phyloP scores from a whole-genome alignment of 495 filamentous ascomycete species.

The Penicillium odoratum region DNA sequence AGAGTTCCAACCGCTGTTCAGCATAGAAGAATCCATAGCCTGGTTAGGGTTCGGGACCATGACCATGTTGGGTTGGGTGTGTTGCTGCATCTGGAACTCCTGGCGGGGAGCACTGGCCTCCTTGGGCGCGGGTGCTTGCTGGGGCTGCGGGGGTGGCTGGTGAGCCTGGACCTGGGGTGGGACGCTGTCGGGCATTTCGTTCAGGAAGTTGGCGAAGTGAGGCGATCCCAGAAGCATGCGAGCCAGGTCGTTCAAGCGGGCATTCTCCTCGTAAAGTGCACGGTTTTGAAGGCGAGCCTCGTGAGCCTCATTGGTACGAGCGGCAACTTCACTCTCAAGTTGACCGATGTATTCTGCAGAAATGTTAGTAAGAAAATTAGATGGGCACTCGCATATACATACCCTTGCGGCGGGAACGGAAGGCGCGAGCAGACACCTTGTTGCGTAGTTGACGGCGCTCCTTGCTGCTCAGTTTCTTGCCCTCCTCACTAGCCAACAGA shows the following conservation, averaged over 20 bases:
- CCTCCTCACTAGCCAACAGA: constrained; percentile 89
- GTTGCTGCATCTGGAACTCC: constrained; percentile 59
- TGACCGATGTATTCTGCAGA: constrained; percentile 85
- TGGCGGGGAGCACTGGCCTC: constrained; percentile 62
- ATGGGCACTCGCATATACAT: constrained; percentile 30
- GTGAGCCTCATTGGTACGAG: constrained; percentile 67
- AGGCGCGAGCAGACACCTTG: constrained; percentile 96
- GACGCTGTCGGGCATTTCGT: constrained; percentile 61
- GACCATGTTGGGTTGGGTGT: constrained; percentile 64
- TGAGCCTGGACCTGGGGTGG: constrained; percentile 39
- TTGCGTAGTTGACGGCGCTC: constrained; percentile 92
- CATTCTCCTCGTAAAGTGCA: constrained; percentile 75
- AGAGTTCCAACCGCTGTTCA: constrained; percentile 36
- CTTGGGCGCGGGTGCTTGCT: constrained; percentile 52
- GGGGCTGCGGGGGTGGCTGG: constrained; percentile 38
- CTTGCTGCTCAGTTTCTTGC: constrained; percentile 94
- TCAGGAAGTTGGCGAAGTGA: constrained; percentile 80
- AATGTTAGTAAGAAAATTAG: constrained; percentile 40
- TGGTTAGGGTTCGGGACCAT: constrained; percentile 79
- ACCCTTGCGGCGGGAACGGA: constrained; percentile 96
- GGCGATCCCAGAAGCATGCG: constrained; percentile 82
- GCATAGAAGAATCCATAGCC: constrained; percentile 63
- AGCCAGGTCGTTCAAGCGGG: constrained; percentile 71
- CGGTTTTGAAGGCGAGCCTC: constrained; percentile 73
- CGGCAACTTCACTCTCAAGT: constrained; percentile 81